phyloP scores from a whole-genome alignment of 257 asterid genomes.

The Handroanthus guayacan region DNA sequence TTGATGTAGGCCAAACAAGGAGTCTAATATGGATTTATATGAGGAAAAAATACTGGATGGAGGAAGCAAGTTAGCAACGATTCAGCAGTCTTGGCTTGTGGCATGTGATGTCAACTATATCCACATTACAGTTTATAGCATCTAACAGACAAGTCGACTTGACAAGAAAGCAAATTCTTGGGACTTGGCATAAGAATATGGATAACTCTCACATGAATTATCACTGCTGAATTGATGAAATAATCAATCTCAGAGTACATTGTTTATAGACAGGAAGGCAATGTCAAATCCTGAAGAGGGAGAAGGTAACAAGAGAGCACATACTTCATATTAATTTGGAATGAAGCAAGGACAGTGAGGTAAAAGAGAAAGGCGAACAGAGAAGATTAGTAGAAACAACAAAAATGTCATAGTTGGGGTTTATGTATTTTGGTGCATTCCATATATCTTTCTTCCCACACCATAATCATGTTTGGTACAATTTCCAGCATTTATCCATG shows the following conservation, averaged over 20 bases:
- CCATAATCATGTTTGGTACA: background rate
- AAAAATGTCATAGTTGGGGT: background rate
- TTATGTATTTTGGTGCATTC: background rate
- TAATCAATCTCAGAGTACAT: too few species aligned
- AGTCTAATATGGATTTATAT: too few species aligned
- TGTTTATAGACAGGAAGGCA: background rate
- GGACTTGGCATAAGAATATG: background rate
- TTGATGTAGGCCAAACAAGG: too few species aligned
- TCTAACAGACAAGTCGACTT: background rate
- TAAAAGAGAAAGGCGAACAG: background rate
- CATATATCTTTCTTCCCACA: background rate
- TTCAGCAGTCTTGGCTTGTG: background rate
- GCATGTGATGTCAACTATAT: background rate
- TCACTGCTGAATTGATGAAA: too few species aligned
- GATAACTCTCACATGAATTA: too few species aligned
- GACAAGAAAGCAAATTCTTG: background rate
- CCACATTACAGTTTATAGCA: background rate
- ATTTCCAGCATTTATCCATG: background rate
- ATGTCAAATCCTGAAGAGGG: background rate
- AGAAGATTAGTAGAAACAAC: background rate
- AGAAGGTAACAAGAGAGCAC: background rate
- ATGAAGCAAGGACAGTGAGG: background rate
- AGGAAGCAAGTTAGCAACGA: too few species aligned
- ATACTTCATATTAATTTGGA: background rate
- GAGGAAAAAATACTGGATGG: too few species aligned